Evolutionary conservation across 2,329 filamentous ascomycete genomes (phyloP).

Genomic region (Penicillium polonicum): DNA sequence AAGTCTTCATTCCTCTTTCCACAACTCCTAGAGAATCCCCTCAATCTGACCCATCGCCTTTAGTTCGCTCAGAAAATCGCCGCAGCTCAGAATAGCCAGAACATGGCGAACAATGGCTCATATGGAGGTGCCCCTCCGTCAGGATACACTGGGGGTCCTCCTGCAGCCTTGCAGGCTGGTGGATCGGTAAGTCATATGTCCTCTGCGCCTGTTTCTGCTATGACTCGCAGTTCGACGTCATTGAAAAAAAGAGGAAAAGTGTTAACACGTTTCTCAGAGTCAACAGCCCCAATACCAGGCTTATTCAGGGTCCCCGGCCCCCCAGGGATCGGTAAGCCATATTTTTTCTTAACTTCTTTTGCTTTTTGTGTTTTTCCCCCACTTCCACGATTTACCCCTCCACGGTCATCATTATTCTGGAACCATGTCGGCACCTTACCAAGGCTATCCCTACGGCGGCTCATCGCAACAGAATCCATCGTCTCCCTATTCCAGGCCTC

Average conservation of each 20-base stretch:
- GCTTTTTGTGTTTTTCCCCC: conserved; percentile 13
- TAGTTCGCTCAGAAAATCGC: conserved; percentile 45
- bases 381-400: conserved; percentile 11
- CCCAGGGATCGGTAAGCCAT: conserved; percentile 40
- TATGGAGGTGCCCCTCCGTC: conserved; percentile 38
- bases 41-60: conserved; percentile 3
- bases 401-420: conserved; percentile 11
- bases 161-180: conserved; percentile 34
- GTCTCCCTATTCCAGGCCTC: conserved; percentile 31
- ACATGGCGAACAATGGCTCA: conserved; percentile 25
- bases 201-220: conserved; percentile 1
- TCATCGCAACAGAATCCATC: conserved; percentile 36
- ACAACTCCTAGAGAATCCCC: not conserved
- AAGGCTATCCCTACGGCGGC: conserved; percentile 35
- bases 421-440: conserved; percentile 40
- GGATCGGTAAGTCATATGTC: conserved; percentile 53
- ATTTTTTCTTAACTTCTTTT: conserved; percentile 13
- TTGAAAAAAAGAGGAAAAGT: conserved; percentile 7
- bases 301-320: conserved; percentile 47
- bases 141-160: conserved; percentile 41
- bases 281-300: conserved; percentile 55
- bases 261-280: not conserved
- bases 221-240: conserved; percentile 22
- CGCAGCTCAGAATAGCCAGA: conserved; percentile 32
- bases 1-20: not conserved